Evolutionary conservation across 2,329 filamentous ascomycete genomes (phyloP).

Genomic region (Colletotrichum sp.): DNA sequence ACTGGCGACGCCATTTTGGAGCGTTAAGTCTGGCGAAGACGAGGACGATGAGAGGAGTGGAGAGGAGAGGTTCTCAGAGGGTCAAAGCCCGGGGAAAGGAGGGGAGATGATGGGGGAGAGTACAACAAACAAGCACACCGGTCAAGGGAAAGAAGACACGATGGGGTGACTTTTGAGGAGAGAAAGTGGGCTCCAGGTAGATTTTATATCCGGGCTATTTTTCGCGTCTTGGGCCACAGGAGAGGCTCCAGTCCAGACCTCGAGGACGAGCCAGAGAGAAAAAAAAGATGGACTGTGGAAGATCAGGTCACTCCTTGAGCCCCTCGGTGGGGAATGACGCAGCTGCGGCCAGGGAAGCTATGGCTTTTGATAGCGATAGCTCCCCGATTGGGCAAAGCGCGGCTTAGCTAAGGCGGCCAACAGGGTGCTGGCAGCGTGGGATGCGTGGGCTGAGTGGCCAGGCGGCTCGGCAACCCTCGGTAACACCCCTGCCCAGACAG

Average conservation of each 20-base stretch:
- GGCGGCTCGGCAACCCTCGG: conserved; percentile 13
- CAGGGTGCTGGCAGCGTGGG: background rate
- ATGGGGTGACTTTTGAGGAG: background rate
- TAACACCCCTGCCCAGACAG: background rate
- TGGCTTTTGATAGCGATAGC: background rate
- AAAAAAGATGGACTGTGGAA: background rate
- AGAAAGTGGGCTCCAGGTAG: background rate
- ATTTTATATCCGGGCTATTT: background rate
- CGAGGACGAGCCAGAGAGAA: background rate
- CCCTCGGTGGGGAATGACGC: conserved; percentile 22
- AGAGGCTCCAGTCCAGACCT: background rate
- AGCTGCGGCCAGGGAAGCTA: background rate
- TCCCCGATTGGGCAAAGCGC: background rate
- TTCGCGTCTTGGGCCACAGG: background rate
- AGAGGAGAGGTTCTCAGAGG: conserved; percentile 3
- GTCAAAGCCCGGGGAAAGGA: background rate
- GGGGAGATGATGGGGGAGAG: background rate
- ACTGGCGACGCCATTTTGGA: conserved; percentile 51
- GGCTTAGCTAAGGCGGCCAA: background rate
- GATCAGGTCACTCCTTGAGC: conserved; percentile 20
- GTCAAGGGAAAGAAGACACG: background rate
- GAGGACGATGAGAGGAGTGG: background rate
- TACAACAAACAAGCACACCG: background rate
- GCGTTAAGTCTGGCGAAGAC: background rate
- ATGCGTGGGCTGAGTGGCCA: background rate